phyloP scores from a whole-genome alignment of 23 red algal species.

The Agarophyton chilense region DNA sequence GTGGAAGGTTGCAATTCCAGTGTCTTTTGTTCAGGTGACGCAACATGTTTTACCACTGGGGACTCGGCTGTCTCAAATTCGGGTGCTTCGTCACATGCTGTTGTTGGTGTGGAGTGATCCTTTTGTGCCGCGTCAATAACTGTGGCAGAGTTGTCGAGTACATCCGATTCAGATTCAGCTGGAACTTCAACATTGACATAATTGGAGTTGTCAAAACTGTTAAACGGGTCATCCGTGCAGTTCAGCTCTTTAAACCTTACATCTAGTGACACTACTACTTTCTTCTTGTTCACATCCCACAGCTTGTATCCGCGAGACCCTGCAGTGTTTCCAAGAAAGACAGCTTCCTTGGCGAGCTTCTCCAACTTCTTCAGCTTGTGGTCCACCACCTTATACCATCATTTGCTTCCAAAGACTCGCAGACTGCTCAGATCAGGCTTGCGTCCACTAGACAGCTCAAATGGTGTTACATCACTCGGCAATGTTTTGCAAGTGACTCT shows the following conservation, averaged over 20 bases:
- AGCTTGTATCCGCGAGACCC: constrained; percentile 30
- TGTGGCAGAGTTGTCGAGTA: no score
- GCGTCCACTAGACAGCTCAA: not conserved
- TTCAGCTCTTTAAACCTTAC: not conserved
- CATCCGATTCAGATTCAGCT: no score
- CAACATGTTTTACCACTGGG: not conserved
- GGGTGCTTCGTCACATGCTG: no score
- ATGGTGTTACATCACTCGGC: not conserved
- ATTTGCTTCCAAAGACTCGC: not conserved
- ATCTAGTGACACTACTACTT: constrained; percentile 6
- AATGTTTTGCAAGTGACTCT: not conserved
- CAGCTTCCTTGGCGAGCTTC: not conserved
- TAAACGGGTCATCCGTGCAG: not conserved
- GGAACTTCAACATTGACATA: no score
- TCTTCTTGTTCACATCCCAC: not conserved
- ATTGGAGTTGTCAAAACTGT: no score
- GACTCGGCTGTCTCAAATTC: no score
- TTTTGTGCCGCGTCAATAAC: no score
- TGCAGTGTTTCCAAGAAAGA: not conserved
- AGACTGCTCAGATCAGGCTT: not conserved
- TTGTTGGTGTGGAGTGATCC: no score
- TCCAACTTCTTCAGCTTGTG: not conserved
- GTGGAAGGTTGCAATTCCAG: not conserved
- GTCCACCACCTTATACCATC: not conserved
- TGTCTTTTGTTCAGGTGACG: not conserved